Conservation (phyloP, 768 basidiomycete species). For the Leccinum barrowsii region DNA sequence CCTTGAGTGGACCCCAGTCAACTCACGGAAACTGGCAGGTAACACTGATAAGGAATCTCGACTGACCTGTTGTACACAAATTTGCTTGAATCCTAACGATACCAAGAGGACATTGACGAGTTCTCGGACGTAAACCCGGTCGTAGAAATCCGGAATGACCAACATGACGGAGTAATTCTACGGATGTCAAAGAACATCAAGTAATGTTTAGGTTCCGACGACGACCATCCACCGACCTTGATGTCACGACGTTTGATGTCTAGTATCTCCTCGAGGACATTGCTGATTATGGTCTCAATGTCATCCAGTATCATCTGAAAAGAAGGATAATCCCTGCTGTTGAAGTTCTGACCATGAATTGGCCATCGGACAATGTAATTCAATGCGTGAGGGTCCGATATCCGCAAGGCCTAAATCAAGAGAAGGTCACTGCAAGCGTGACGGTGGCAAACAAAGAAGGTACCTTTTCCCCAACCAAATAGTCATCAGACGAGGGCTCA, state of each 20-base stretch:
- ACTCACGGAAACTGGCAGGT: too few species aligned
- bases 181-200: not conserved
- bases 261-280: constrained; percentile 58
- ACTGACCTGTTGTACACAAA: constrained; percentile 84
- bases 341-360: constrained; percentile 77
- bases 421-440: constrained; percentile 6
- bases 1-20: constrained; percentile 42
- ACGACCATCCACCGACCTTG: constrained; percentile 45
- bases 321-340: constrained; percentile 73
- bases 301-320: constrained; percentile 72
- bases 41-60: not conserved
- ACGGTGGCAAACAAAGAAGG: constrained; percentile 1
- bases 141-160: constrained; percentile 90
- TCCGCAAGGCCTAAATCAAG: constrained; percentile 55
- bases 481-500: constrained; percentile 41
- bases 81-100: constrained; percentile 87
- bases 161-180: constrained; percentile 87
- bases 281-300: constrained; percentile 63
- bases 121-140: constrained; percentile 78
- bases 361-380: constrained; percentile 82
- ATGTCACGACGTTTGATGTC: constrained; percentile 50
- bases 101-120: constrained; percentile 69
- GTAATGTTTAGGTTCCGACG: not conserved
- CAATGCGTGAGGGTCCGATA: constrained; percentile 64
- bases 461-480: constrained; percentile 72